Evolutionary conservation across 2,329 filamentous ascomycete species (phyloP).

Genomic region (Trichoderma asperellum): DNA sequence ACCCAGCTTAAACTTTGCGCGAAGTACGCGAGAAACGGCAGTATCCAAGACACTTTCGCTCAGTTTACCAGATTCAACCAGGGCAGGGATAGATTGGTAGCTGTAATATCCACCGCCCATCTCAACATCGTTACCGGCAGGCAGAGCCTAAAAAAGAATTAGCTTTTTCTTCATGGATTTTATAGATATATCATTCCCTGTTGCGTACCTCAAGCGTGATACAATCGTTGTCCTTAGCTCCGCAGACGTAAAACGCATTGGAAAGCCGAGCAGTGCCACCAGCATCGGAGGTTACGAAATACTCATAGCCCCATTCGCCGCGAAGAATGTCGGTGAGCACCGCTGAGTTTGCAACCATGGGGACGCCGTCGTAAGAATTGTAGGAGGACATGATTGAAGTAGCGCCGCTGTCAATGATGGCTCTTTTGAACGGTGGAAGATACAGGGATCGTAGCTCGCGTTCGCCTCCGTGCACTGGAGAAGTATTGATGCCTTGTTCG

Average conservation of each 20-base stretch:
- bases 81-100: constrained; percentile 9
- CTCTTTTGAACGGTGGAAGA: constrained; percentile 11
- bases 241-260: constrained; percentile 15
- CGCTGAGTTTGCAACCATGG: not conserved
- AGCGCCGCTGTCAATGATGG: constrained; percentile 16
- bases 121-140: constrained; percentile 17
- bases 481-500: constrained; percentile 11
- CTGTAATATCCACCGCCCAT: constrained; percentile 20
- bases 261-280: constrained; percentile 18
- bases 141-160: not conserved
- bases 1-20: not conserved
- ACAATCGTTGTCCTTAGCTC: not conserved
- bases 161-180: no score
- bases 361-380: constrained; percentile 17
- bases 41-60: constrained; percentile 11
- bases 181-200: not conserved
- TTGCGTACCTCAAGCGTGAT: constrained; percentile 15
- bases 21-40: constrained; percentile 10
- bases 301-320: constrained; percentile 11
- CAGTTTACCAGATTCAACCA: not conserved
- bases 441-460: constrained; percentile 3
- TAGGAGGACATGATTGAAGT: constrained; percentile 23
- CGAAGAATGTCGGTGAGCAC: constrained; percentile 18
- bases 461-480: constrained; percentile 14
- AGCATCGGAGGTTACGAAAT: constrained; percentile 13